phyloP scores from a whole-genome alignment of 768 basidiomycete genomes.

The Hortiboletus campestris region DNA sequence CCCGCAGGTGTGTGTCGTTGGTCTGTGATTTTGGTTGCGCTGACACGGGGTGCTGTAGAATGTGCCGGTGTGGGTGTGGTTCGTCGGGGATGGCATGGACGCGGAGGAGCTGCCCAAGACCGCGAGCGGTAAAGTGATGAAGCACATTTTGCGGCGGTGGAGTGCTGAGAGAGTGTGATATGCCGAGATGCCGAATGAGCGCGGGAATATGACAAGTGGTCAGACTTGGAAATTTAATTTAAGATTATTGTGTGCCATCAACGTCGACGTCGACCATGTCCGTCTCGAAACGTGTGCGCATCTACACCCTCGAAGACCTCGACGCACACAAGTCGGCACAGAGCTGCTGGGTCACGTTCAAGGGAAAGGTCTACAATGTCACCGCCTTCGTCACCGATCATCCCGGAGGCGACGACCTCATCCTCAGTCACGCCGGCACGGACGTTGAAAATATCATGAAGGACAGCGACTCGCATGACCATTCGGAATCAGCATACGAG shows the following conservation, averaged over 20 bases:
- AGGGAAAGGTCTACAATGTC: constrained; percentile 88
- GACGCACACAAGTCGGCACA: constrained; percentile 52
- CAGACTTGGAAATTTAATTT: neutral
- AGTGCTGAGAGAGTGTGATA: constrained; percentile 33
- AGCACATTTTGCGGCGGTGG: constrained; percentile 74
- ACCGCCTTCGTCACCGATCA: constrained; percentile 83
- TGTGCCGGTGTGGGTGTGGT: constrained; percentile 82
- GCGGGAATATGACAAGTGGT: constrained; percentile 14
- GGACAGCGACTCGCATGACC: constrained; percentile 77
- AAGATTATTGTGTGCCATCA: neutral
- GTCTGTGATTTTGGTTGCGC: neutral
- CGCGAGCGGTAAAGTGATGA: constrained; percentile 85
- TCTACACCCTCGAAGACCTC: constrained; percentile 76
- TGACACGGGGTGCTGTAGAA: constrained; percentile 45
- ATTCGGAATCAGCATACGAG: constrained; percentile 87
- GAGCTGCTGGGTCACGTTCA: constrained; percentile 82
- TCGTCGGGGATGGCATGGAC: constrained; percentile 63
- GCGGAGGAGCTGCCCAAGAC: constrained; percentile 72
- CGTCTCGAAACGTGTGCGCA: constrained; percentile 57
- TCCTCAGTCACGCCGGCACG: constrained; percentile 79
- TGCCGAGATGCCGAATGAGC: constrained; percentile 10
- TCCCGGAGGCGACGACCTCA: constrained; percentile 92
- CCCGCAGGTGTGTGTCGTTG: constrained; percentile 57
- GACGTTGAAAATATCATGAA: constrained; percentile 83
- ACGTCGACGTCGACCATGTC: constrained; percentile 44